Base-by-base conservation (phyloP, 495 filamentous ascomycete species). In the Friedmanniomyces simplex region DNA sequence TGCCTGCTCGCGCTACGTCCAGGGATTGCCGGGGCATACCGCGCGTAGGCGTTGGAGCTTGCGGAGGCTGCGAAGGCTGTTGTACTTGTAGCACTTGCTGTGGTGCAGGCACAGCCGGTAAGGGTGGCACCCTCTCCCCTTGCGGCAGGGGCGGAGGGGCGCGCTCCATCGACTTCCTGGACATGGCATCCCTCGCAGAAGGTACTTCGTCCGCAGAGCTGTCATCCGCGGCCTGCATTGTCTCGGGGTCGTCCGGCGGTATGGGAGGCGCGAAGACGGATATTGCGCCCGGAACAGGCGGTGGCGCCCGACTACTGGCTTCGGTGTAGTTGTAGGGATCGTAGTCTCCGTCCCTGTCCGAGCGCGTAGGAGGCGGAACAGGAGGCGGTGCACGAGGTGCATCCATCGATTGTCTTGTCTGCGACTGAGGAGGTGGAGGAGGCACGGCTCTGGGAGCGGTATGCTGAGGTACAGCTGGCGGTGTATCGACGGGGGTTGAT, bases 11-110 rank as follows among this genome's bases (percentile, higher is more conserved):
- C 43, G 79, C 72, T n/a, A 84, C 69, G 66, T 95, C 89, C 45
- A 87, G 68, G 3, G 91, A 91, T 69, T 84, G 79, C 56, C 87
- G 79, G 37, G 72, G 68, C 26, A 6, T 22, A 13, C 46, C n/a
- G 18, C 59, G 58, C 5, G 48, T 18, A 16, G 50, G 39, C 5
- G 14, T 3, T 43, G 39, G 39, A 16, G 10, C 28, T 32, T 4
- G 10, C 10, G 28, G 28, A 32, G 28, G 4, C 28, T 32, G 28
- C 28, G 28, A 64, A n/a, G 60, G 54, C 24, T 66, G 63, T 43
- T 58, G 34, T n/a, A 36, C 16, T 22, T 48, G 36, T 8, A 39
- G 26, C 10, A 41, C 24, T 43, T 36, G 55, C 12, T 28, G 51
- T 32, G 52, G 53, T 16, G 60, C 39, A n/a, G 59, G 52, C 3